Base-by-base conservation (phyloP, 371 early-diverging fungal genomes). In the Cladochytrium tenue region DNA sequence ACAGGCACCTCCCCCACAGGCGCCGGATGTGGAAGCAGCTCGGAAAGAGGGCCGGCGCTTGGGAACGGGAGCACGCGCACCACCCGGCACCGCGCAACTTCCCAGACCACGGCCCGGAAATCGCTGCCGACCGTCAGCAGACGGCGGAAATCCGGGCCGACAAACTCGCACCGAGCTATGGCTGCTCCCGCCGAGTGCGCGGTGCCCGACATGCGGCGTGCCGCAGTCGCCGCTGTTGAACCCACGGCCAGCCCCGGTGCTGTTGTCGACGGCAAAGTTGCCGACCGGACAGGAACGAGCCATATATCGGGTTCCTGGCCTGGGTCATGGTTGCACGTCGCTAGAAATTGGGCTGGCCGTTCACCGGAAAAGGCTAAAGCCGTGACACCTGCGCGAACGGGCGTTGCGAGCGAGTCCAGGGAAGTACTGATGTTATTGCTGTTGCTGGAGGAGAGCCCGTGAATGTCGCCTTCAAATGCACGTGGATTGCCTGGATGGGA, bases 11-110 rank as follows among this genome's bases (percentile, higher is more conserved):
- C 66, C 31, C 51, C 51, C 26, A 51, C 59, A 2, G 34, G n/a
- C 30, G n/a, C 35, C 7, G 60, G 17, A 10, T 30, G 43, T 30
- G 17, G 25, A n/a, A 56, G 35, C 34, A 25, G n/a, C n/a, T n/a
- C n/a, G n/a, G n/a, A n/a, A n/a, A n/a, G n/a, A n/a, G n/a, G n/a
- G n/a, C n/a, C n/a, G n/a, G n/a, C n/a, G n/a, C 26, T 30, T 2
- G 50, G 62, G 51, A 63, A 23, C 2, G 63, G 63, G 7, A 64
- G 32, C 13, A 66, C 32, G 3, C 71, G 56, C 31, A 70, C 66
- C 32, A 70, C 66, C 20, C 59, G 53, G 26, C 71, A 66, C 17
- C 71, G 56, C 7, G 71, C 71, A 0, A 66, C 66, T 32, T 70
- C 71, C 71, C 71, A 70, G 0, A 70, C 50, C 4, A 70, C 71